Evolutionary conservation across 805 yeast genomes (phyloP), one percentile per base, ranked within the genome.

Genomic region (Metschnikowia santaceciliae): DNA sequence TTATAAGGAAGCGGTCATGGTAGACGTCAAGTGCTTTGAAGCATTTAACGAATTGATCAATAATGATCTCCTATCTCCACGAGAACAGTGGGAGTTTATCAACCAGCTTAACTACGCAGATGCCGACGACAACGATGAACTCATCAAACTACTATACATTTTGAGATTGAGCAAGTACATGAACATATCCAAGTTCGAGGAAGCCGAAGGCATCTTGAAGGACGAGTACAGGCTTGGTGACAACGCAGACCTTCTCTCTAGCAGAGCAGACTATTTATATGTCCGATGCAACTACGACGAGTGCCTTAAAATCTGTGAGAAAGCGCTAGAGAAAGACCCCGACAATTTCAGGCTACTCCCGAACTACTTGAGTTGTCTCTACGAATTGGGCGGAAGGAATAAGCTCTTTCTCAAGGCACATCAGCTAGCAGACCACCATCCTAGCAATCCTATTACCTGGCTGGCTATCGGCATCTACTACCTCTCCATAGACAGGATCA

Each of bases 391-490:
- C 0, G 90, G 87, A 0, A 84, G 83, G 54, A 90, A 90, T 68
- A 87, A 85, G 68, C 71, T 94, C 32, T 94, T 88, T 62, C 69
- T 87, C 20, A 69, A 86, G 35, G 86, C 97, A 0, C 97, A 94
- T 62, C 87, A 86, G 59, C 70, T 94, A 50, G 95, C 96, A 0
- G 96, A 89, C 54, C 76, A 79, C 52, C 87, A 88, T 54, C 96
- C 98, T 0, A 82, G 83, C 42, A 81, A 82, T 58, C 83, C 95
- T 14, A 80, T 88, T 33, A 85, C 98, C 0, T 94, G 97, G 96
- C 77, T 90, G 52, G 89, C 97, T 0, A 90, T 94, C 15, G 99
- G 96, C 3, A 83, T 89, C 2, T 92, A 94, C 68, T 94, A 94
- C 64, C 72, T 92, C 56, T 76, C 90, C 4, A 83, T 86, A 4